Evolutionary conservation across 2,329 filamentous ascomycete genomes (phyloP), one percentile per base, ranked within the genome.

Genomic region (Penicillium janthinellum): DNA sequence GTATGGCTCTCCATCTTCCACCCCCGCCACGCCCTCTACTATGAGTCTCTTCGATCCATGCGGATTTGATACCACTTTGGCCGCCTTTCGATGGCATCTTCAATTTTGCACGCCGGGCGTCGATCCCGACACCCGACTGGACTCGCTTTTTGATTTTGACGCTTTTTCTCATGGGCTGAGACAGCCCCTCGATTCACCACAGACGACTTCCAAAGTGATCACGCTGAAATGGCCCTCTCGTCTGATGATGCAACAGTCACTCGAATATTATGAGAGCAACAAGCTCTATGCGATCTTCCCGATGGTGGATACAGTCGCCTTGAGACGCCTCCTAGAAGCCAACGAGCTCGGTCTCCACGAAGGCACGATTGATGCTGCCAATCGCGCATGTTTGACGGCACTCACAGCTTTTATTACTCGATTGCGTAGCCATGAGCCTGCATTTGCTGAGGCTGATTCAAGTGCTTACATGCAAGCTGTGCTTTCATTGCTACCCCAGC

Each of bases 231-330:
- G 65, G 67, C 68, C 69, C 0, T 38, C 57, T 0, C 28, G 28
- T 1, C 7, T 50, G 22, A 45, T 71, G 5, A 61, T 68, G 15
- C 60, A 64, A 37, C 41, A 39, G 41, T 69, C 58, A 11, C 50
- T 71, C 11, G 50, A 69, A 6, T 62, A 71, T 44, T 71, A 57
- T 35, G 41, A 56, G 1, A 62, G 25, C 20, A 64, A 60, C 38
- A 61, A 64, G 5, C 59, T 71, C 6, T 71, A 71, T 50, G 68
- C 67, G 2, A 59, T 71, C 15, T 70, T 70, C 22, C 69, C 68
- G 0, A 56, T 70, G 42, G 64, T 61, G 14, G 64, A 71, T 22
- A 49, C 56, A 10, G 58, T 63, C 5, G 59, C 60, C 2, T n/a
- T 69, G 31, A 53, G 56, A 20, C 42, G 59, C 12, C 52, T 69